A percentile compares a stretch with the other conserved stretches of the same genome.
Conservation (phyloP, 2,329 filamentous ascomycete species). For the Scopulariopsis brevicaulis region DNA sequence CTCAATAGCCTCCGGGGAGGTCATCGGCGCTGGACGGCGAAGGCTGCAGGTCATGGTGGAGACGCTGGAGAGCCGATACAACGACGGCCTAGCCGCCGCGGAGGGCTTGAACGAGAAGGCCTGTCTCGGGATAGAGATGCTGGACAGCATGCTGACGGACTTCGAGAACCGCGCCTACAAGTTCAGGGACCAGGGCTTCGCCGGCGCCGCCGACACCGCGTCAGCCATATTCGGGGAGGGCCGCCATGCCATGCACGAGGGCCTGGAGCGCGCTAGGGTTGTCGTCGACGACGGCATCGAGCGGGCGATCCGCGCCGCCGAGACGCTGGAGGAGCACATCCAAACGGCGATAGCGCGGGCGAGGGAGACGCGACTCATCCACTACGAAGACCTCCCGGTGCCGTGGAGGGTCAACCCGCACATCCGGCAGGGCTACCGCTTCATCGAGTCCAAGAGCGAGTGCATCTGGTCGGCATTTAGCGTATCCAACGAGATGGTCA, state of each 20-base stretch:
- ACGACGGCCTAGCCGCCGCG: constrained; percentile 72
- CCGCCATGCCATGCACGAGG: constrained; percentile 69
- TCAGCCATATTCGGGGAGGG: constrained; percentile 66
- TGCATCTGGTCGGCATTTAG: constrained; percentile 76
- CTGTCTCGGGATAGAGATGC: constrained; percentile 71
- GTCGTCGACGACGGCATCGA: constrained; percentile 75
- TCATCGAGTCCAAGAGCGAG: constrained; percentile 81
- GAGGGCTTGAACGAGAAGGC: constrained; percentile 89
- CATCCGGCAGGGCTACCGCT: constrained; percentile 85
- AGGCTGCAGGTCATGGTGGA: constrained; percentile 85
- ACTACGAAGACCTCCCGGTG: constrained; percentile 79
- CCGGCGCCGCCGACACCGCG: constrained; percentile 53
- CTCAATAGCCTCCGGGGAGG: constrained; percentile 78
- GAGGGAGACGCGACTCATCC: constrained; percentile 69
- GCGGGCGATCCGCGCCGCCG: constrained; percentile 70
- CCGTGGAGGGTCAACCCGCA: constrained; percentile 95
- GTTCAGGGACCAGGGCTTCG: constrained; percentile 65
- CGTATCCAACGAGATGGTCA: constrained; percentile 86
- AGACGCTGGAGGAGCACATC: constrained; percentile 74
- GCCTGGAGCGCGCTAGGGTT: constrained; percentile 60
- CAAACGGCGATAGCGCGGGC: constrained; percentile 66
- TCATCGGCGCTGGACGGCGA: constrained; percentile 76
- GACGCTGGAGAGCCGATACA: constrained; percentile 77
- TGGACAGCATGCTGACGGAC: constrained; percentile 76
- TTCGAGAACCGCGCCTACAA: constrained; percentile 76